A percentile compares a stretch with the other conserved stretches of the same genome.
Conservation (phyloP, 306 rosid species). For the Clitoria ternatea region DNA sequence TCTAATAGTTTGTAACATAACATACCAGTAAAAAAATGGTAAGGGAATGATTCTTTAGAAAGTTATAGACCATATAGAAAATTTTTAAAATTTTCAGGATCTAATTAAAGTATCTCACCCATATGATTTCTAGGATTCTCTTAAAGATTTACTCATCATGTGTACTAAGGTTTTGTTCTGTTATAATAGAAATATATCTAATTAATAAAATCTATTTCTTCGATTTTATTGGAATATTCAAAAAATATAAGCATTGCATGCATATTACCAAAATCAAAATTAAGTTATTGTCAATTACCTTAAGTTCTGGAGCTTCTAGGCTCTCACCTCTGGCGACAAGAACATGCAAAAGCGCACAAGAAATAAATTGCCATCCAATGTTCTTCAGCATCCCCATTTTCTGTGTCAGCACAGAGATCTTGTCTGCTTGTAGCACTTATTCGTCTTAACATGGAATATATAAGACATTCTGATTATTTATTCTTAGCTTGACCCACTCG, state of each 20-base stretch:
- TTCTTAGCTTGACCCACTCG: slow-evolving; percentile 48
- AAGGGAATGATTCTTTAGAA: no score
- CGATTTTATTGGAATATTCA: neutral
- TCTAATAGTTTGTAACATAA: no score
- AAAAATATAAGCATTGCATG: neutral
- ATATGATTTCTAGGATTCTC: no score
- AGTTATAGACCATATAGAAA: no score
- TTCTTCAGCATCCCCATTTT: slow-evolving; percentile 17
- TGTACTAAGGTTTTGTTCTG: no score
- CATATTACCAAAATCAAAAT: neutral
- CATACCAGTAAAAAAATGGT: no score
- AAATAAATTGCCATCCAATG: neutral
- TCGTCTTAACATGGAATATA: neutral
- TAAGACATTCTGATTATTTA: slow-evolving; percentile 18
- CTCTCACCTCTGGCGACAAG: slow-evolving; percentile 38
- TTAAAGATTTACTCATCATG: no score
- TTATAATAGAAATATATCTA: no score
- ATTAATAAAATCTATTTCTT: neutral
- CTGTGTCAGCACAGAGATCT: neutral
- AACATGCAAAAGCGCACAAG: slow-evolving; percentile 34
- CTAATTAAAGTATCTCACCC: no score
- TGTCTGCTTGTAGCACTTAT: neutral
- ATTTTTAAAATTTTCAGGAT: no score
- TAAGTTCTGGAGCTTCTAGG: slow-evolving; percentile 27
- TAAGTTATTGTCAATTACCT: slow-evolving; percentile 31